These are phyloP conservation scores for Grosmannia serpens DNA, from an alignment of 2,329 filamentous ascomycete species.

Conservation along the genomic window DNA sequence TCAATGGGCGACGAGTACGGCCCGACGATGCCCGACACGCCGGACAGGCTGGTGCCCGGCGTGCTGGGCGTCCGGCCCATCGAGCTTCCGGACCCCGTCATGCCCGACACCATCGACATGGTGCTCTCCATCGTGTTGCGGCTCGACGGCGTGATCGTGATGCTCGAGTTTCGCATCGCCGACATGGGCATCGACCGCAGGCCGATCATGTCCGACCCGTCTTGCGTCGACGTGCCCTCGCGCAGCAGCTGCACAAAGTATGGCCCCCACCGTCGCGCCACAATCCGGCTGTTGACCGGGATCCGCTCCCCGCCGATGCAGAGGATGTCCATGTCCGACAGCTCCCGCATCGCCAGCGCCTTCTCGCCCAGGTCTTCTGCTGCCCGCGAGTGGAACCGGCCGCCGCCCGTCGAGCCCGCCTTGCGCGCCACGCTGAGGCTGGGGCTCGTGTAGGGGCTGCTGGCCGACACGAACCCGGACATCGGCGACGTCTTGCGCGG, in stretches of 20 bases:
- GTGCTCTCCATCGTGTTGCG: constrained; percentile 37
- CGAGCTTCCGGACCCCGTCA: constrained; percentile 23
- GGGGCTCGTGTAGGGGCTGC: constrained; percentile 51
- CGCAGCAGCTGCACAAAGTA: constrained; percentile 89
- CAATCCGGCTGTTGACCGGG: constrained; percentile 81
- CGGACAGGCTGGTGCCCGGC: constrained; percentile 31
- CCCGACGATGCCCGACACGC: constrained; percentile 13
- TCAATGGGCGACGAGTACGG: constrained; percentile 27
- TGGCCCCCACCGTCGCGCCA: constrained; percentile 83
- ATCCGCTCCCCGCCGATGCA: constrained; percentile 85
- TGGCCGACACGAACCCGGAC: constrained; percentile 76
- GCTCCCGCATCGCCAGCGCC: constrained; percentile 66
- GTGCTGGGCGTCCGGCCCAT: constrained; percentile 29
- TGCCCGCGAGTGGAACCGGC: constrained; percentile 61
- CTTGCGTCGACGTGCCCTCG: constrained; percentile 62
- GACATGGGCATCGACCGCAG: constrained; percentile 53
- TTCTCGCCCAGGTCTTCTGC: constrained; percentile 80
- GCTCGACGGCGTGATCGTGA: constrained; percentile 69
- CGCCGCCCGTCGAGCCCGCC: constrained; percentile 57
- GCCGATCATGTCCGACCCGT: constrained; percentile 64
- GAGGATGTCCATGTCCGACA: constrained; percentile 93
- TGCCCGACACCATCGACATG: constrained; percentile 27
- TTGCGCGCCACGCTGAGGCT: constrained; percentile 47
- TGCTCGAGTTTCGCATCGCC: constrained; percentile 62
- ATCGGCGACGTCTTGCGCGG: constrained; percentile 67